Conservation (phyloP, 805 yeast species). For the Ogataea minuta region DNA sequence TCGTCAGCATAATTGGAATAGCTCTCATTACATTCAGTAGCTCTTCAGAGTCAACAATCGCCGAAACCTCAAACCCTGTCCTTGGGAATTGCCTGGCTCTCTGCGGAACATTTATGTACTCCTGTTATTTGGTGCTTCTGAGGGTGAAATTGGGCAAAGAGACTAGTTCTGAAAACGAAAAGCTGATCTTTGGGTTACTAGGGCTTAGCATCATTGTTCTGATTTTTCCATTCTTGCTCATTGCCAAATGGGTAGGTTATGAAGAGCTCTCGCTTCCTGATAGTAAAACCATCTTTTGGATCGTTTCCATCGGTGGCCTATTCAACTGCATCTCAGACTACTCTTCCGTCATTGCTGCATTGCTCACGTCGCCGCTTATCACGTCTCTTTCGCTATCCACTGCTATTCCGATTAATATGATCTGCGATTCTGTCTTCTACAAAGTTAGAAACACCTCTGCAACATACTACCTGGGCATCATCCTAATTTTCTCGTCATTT, state of each 20-base stretch:
- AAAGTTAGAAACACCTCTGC: constrained; percentile 32
- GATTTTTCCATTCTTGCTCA: constrained; percentile 39
- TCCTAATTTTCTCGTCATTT: constrained; percentile 45
- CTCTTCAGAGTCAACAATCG: background rate
- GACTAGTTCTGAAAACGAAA: constrained; percentile 43
- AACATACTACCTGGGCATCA: constrained; percentile 46
- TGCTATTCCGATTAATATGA: constrained; percentile 51
- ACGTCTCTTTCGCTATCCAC: constrained; percentile 51
- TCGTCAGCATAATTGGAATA: constrained; percentile 47
- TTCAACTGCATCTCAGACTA: constrained; percentile 50
- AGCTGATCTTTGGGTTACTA: constrained; percentile 45
- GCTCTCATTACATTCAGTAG: constrained; percentile 41
- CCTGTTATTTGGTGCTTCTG: constrained; percentile 44
- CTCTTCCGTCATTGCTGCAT: constrained; percentile 47
- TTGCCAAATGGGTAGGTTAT: constrained; percentile 37
- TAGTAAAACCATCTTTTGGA: constrained; percentile 32
- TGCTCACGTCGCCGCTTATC: constrained; percentile 53
- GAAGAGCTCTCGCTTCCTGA: constrained; percentile 45
- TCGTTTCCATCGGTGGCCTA: constrained; percentile 41
- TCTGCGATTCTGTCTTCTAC: constrained; percentile 43
- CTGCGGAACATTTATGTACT: constrained; percentile 45
- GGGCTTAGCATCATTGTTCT: constrained; percentile 43
- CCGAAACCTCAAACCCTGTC: constrained; percentile 30
- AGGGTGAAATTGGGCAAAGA: constrained; percentile 45
- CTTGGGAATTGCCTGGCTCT: constrained; percentile 48